Conservation (phyloP, 2,329 filamentous ascomycete genomes). For the Cladophialophora bantiana region DNA sequence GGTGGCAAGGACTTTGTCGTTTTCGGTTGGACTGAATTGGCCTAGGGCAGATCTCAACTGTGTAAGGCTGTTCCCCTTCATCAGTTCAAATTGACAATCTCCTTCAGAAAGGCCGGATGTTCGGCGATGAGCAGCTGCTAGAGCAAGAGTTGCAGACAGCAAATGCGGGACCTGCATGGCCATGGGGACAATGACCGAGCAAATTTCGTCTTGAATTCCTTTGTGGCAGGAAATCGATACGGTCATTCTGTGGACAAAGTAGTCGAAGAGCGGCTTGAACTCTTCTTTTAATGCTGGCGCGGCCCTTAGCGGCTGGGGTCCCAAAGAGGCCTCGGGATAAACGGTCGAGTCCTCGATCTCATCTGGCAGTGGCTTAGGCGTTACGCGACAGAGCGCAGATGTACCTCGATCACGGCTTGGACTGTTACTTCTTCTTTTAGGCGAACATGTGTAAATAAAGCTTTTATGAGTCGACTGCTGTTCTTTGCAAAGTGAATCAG, state of each 20-base stretch:
- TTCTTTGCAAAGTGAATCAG: conserved; percentile 8
- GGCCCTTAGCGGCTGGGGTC: not conserved
- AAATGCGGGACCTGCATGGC: conserved; percentile 37
- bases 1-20: conserved; percentile 25
- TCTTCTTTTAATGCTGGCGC: conserved; percentile 1
- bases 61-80: conserved; percentile 18
- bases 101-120: conserved; percentile 51
- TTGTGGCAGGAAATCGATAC: conserved; percentile 41
- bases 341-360: not conserved
- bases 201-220: conserved; percentile 37
- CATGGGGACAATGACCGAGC: conserved; percentile 39
- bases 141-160: conserved; percentile 33
- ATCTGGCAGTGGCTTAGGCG: not conserved
- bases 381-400: not conserved
- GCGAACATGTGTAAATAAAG: conserved; percentile 15
- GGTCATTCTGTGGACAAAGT: conserved; percentile 49
- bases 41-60: conserved; percentile 21
- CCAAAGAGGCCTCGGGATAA: not conserved
- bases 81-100: conserved; percentile 19
- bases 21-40: conserved; percentile 15
- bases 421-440: not conserved
- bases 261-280: conserved; percentile 36
- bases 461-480: not conserved
- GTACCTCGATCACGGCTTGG: not conserved
- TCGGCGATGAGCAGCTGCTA: conserved; percentile 39